Base-by-base conservation (phyloP, 2,329 filamentous ascomycete genomes). In the Xylaria sp. region DNA sequence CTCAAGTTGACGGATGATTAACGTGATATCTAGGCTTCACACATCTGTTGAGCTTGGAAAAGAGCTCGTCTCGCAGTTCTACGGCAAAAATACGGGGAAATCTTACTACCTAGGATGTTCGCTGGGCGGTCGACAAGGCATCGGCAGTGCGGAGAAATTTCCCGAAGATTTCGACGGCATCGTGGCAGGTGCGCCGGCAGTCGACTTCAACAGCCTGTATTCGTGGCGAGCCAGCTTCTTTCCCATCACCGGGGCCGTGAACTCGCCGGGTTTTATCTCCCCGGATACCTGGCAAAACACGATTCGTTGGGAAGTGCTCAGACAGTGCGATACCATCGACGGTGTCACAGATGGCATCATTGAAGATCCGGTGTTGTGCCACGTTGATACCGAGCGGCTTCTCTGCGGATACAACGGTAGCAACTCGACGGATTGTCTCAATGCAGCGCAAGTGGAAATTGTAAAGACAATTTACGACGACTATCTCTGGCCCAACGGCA, bases 91-190 rank as follows among this genome's bases (percentile, higher is more conserved):
- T 0, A 75, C 80, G 0, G 75, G 77, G 0, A 84, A 83, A 61
- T 83, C 82, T 0, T 90, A 89, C 76, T 89, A 85, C 68, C 74
- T 84, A 2, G 88, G 88, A 7, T 90, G 88, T 73, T 89, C 86
- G 0, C 84, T 86, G 0, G 88, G 89, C 6, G 88, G 88, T 0
- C 81, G 88, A 0, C 86, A 90, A 78, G 88, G 86, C 3, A 78
- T 88, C 40, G 86, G 85, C 62, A 82, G 83, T 6, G 83, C 85
- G 0, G 83, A 89, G 71, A 74, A 78, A 15, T 88, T 83, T 68
- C 86, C 88, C 0, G 79, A 84, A 0, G 86, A 89, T 68, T 89
- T 88, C 60, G 86, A 90, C 60, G 87, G 87, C 23, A 82, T 88
- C 26, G 77, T 89, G 1, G 86, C 85, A 2, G 84, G 85, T 2